Evolutionary conservation across 768 basidiomycete genomes (phyloP), one percentile per base, ranked within the genome.

Genomic region (Rhizopogon rudus): DNA sequence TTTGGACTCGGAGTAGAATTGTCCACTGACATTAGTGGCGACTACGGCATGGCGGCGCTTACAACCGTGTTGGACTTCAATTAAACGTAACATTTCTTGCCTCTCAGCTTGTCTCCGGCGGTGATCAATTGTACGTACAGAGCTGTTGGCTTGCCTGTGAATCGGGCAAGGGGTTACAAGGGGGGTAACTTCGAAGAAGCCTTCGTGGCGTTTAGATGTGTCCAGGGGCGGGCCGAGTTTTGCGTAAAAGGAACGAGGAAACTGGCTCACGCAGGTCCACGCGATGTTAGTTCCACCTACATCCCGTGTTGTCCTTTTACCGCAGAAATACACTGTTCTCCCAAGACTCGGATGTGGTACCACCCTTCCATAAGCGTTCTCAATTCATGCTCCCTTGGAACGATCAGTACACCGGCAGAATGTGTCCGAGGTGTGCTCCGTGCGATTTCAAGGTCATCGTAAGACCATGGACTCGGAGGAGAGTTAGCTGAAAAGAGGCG

Each of bases 161-260:
- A 12, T 33, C 17, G 17, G 17, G 12, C 5, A 5, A 33, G 9
- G 8, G 44, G 28, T 35, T 13, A 10, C 16, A 44, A 28, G 35
- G 45, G 17, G 45, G 31, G 33, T 14, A 33, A 20, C 31, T 48
- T 33, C 5, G 17, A 25, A 49, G 46, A 49, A 49, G 48, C 14
- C 37, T 49, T 49, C 20, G 48, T 49, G 48, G 48, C 48, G 48
- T 49, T 49, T 16, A 35, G 29, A 46, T 31, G n/a, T 48, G 33
- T 20, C 46, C 33, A 48, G 46, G 46, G 46, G 7, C 35, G 48
- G 35, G 0, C 48, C 48, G 48, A 35, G 7, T 2, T 13, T 20
- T n/a, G 46, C 46, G 45, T 12, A 33, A 25, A 25, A 33, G 31
- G 17, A 46, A 46, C 31, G 7, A n/a, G 16, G 7, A 3, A n/a